phyloP scores from a whole-genome alignment of 2,329 filamentous ascomycete genomes.

The Harringtonia aguacate region DNA sequence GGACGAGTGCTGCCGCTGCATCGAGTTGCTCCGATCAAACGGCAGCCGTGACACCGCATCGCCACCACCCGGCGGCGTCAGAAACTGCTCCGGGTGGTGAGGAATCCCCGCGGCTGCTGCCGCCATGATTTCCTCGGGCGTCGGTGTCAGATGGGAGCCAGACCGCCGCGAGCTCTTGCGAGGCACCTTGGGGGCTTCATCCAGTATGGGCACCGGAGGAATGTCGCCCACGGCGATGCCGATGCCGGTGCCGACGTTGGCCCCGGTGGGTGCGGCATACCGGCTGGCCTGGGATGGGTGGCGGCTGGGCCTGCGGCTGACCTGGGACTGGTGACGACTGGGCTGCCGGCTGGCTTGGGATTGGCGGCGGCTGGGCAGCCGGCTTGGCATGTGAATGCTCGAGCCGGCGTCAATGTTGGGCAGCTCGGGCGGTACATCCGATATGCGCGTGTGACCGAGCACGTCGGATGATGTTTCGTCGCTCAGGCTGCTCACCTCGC shows the following conservation, averaged over 20 bases:
- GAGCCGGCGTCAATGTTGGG: constrained; percentile 49
- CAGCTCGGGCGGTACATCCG: constrained; percentile 42
- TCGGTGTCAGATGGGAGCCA: neutral
- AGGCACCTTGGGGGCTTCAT: constrained; percentile 34
- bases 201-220: constrained; percentile 1
- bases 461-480: no score
- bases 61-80: constrained; percentile 4
- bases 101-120: neutral
- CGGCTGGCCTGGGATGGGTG: constrained; percentile 31
- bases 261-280: constrained; percentile 17
- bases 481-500: constrained; percentile 24
- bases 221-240: constrained; percentile 15
- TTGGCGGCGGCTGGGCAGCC: constrained; percentile 23
- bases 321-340: constrained; percentile 22
- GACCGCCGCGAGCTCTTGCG: constrained; percentile 60
- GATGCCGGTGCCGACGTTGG: constrained; percentile 19
- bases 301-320: constrained; percentile 21
- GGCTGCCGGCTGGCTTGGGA: constrained; percentile 30
- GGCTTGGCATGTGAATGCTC: constrained; percentile 52
- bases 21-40: constrained; percentile 45
- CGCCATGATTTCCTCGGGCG: neutral
- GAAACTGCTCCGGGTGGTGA: constrained; percentile 1
- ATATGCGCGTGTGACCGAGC: no score
- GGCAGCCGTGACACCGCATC: constrained; percentile 32
- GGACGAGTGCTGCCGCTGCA: constrained; percentile 33